These are phyloP conservation scores for Sporothrix euskadiensis DNA, from an alignment of 2,329 filamentous ascomycete species.

Conservation along the genomic window DNA sequence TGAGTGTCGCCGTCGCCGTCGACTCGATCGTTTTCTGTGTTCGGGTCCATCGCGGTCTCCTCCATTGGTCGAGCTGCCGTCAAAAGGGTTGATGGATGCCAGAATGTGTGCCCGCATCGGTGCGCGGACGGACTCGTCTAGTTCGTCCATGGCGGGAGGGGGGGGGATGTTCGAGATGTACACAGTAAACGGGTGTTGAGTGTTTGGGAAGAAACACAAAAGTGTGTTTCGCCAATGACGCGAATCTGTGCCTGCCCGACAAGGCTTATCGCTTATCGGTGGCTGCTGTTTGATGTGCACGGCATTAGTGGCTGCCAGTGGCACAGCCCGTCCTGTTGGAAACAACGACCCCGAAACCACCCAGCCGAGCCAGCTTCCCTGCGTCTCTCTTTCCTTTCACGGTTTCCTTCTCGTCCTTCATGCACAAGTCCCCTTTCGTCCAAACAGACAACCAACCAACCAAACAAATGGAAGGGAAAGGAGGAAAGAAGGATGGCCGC, in stretches of 20 bases:
- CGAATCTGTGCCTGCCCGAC: not conserved
- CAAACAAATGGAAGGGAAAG: not conserved
- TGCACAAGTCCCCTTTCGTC: not conserved
- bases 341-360: not conserved
- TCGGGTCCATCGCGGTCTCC: slow-evolving; percentile 4
- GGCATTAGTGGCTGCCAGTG: not conserved
- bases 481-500: not conserved
- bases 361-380: not conserved
- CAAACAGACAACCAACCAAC: not conserved
- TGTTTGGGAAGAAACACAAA: not conserved
- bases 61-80: slow-evolving; percentile 7
- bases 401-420: not conserved
- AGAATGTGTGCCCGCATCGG: slow-evolving; percentile 51
- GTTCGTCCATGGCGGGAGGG: slow-evolving; percentile 9
- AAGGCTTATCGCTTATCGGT: slow-evolving; percentile 18
- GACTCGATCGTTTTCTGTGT: slow-evolving; percentile 17
- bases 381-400: not conserved
- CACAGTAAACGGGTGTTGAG: not conserved
- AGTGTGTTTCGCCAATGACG: not conserved
- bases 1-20: not conserved
- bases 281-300: not conserved
- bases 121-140: slow-evolving; percentile 29
- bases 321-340: not conserved
- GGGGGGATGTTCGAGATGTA: not conserved
- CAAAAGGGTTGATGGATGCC: slow-evolving; percentile 49